A percentile compares a stretch with the other conserved stretches of the same genome.
phyloP scores from a whole-genome alignment of 331 rosid genomes.

The Prunus yedoensis region DNA sequence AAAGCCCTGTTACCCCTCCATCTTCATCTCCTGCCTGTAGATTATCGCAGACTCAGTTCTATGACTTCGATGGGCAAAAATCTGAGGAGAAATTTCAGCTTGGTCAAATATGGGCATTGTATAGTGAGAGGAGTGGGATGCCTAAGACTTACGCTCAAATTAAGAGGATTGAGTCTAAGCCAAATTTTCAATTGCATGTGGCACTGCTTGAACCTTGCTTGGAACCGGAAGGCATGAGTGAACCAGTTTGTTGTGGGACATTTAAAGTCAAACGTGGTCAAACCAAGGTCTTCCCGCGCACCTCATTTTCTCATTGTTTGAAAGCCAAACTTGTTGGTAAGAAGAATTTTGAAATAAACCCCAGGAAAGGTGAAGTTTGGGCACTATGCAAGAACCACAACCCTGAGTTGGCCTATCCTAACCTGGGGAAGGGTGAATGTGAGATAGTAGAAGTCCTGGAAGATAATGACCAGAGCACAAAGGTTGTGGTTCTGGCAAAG shows the following conservation, averaged over 20 bases:
- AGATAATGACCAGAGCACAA: slow-evolving; percentile 27
- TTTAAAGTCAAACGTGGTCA: slow-evolving; percentile 34
- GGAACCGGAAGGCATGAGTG: neutral
- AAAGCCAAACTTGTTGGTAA: slow-evolving; percentile 20
- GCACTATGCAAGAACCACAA: slow-evolving; percentile 46
- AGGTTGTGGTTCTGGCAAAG: slow-evolving; percentile 40
- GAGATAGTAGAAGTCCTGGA: slow-evolving; percentile 63
- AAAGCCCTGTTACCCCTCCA: slow-evolving; percentile 7
- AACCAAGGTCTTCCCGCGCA: slow-evolving; percentile 23
- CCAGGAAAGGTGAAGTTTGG: slow-evolving; percentile 72
- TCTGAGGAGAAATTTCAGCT: slow-evolving; percentile 39
- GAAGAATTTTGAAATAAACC: slow-evolving; percentile 45
- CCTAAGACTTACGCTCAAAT: slow-evolving; percentile 51
- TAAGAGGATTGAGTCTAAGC: slow-evolving; percentile 39
- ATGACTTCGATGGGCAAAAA: slow-evolving; percentile 35
- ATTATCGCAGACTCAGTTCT: slow-evolving; percentile 19
- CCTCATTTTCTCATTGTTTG: slow-evolving; percentile 50
- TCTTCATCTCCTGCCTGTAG: slow-evolving; percentile 16
- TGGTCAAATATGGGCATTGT: slow-evolving; percentile 69
- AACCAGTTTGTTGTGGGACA: slow-evolving; percentile 46
- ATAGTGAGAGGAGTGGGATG: slow-evolving; percentile 42
- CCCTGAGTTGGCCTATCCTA: slow-evolving; percentile 25
- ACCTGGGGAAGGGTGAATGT: slow-evolving; percentile 33
- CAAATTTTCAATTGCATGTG: slow-evolving; percentile 39
- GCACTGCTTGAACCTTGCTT: slow-evolving; percentile 52